Conservation (phyloP, 2,329 filamentous ascomycete species). For the Pseudocercospora musae region DNA sequence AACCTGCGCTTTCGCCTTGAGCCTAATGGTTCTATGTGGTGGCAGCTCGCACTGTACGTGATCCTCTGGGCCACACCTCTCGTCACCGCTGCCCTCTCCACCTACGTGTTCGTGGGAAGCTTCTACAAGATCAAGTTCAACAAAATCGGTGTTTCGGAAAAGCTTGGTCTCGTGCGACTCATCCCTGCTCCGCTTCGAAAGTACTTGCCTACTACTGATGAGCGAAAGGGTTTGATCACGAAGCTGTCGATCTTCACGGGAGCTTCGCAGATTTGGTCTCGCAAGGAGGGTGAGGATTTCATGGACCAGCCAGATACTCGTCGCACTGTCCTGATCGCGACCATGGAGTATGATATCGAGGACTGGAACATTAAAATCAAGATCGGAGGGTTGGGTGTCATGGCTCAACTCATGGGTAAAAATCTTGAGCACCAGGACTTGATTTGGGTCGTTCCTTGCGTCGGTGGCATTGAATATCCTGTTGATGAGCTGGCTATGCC, state of each 20-base stretch:
- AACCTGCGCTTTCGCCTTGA: slow-evolving; percentile 48
- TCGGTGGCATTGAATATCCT: slow-evolving; percentile 63
- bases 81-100: slow-evolving; percentile 46
- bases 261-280: slow-evolving; percentile 7
- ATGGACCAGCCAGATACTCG: slow-evolving; percentile 9
- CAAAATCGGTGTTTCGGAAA: slow-evolving; percentile 43
- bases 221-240: neutral
- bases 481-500: slow-evolving; percentile 57
- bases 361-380: slow-evolving; percentile 69
- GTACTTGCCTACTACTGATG: slow-evolving; percentile 5
- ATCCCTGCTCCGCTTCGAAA: slow-evolving; percentile 13
- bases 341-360: slow-evolving; percentile 68
- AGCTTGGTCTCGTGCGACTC: slow-evolving; percentile 21
- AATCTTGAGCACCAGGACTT: slow-evolving; percentile 63
- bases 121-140: slow-evolving; percentile 63
- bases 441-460: slow-evolving; percentile 54
- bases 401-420: slow-evolving; percentile 68
- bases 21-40: slow-evolving; percentile 52
- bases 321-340: slow-evolving; percentile 61
- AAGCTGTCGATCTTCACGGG: slow-evolving; percentile 7
- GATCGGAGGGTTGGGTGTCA: slow-evolving; percentile 67
- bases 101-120: slow-evolving; percentile 55
- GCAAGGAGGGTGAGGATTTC: slow-evolving; percentile 7
- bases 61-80: slow-evolving; percentile 54
- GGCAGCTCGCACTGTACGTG: slow-evolving; percentile 53